Evolutionary conservation across 768 basidiomycete species (phyloP).

Genomic region (Porphyrellus cyaneotinctus): DNA sequence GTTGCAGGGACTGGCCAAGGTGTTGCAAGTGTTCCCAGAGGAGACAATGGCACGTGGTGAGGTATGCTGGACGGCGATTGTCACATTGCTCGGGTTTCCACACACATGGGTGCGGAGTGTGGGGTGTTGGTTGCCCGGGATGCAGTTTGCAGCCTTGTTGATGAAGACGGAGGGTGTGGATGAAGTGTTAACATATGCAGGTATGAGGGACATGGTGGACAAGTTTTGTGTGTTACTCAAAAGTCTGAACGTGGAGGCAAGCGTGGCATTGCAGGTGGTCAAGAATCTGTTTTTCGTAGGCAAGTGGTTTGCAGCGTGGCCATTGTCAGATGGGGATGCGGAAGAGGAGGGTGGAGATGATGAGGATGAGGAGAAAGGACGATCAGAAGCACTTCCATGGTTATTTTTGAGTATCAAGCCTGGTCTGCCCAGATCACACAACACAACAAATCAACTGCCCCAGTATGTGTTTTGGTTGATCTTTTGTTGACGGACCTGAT

Average conservation of each 20-base stretch:
- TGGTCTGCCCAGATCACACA: conserved; percentile 71
- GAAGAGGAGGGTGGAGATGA: conserved; percentile 19
- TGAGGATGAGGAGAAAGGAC: conserved; percentile 7
- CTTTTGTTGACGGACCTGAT: neutral
- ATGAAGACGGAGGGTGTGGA: conserved; percentile 3
- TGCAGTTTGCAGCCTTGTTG: conserved; percentile 56
- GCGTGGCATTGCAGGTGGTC: conserved; percentile 76
- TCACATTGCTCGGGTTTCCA: conserved; percentile 73
- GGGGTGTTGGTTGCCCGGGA: conserved; percentile 72
- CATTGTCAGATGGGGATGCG: conserved; percentile 27
- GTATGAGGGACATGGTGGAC: conserved; percentile 66
- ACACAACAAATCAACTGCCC: conserved; percentile 46
- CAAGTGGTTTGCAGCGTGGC: conserved; percentile 61
- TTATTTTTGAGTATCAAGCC: conserved; percentile 87
- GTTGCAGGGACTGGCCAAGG: conserved; percentile 61
- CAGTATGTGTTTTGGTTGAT: conserved; percentile 11
- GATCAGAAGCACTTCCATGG: conserved; percentile 73
- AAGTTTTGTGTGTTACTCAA: conserved; percentile 77
- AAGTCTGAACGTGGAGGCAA: conserved; percentile 71
- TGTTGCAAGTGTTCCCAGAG: conserved; percentile 54
- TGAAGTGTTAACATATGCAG: conserved; percentile 45
- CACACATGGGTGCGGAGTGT: conserved; percentile 93
- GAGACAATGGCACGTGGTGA: conserved; percentile 40
- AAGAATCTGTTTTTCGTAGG: conserved; percentile 92
- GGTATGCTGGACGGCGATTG: conserved; percentile 61